Percentiles rank a stretch among this genome's conserved stretches.
Evolutionary conservation across 164 flowering plant genomes (phyloP).

Genomic region (Chimonanthus salicifolius): DNA sequence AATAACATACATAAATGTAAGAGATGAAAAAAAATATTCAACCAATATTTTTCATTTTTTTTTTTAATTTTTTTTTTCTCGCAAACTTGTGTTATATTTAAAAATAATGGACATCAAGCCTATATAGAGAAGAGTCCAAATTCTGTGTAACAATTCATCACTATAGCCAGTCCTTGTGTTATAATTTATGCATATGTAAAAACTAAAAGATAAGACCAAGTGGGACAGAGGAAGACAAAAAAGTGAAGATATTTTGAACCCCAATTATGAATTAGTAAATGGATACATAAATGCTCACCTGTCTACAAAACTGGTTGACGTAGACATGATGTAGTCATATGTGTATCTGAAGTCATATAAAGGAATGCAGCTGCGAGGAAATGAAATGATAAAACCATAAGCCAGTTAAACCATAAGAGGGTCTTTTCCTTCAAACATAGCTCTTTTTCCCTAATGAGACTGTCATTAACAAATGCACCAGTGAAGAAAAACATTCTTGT

Average conservation of each 20-base stretch:
- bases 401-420: constrained; percentile 3
- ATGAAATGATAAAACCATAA: constrained; percentile 15
- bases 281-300: constrained; percentile 45
- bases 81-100: too few relatives aligned
- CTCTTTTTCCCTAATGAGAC: not conserved
- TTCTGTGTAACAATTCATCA: too few relatives aligned
- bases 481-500: not conserved
- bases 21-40: too few relatives aligned
- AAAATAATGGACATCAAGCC: too few relatives aligned
- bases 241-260: too few relatives aligned
- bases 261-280: not conserved
- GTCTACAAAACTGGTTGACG: constrained; percentile 93
- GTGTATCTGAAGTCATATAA: constrained; percentile 95
- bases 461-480: not conserved
- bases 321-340: constrained; percentile 84
- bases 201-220: not conserved
- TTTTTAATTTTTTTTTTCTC: too few relatives aligned
- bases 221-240: not conserved
- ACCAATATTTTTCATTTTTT: too few relatives aligned
- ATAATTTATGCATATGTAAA: too few relatives aligned
- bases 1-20: too few relatives aligned
- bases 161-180: not conserved
- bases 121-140: not conserved
- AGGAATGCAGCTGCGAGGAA: constrained; percentile 86
- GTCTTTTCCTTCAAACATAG: not conserved